Percentiles rank a stretch among this genome's conserved stretches.
These are phyloP conservation scores for Termitomyces sp. DNA, from an alignment of 768 basidiomycete genomes.

Conservation along the genomic window DNA sequence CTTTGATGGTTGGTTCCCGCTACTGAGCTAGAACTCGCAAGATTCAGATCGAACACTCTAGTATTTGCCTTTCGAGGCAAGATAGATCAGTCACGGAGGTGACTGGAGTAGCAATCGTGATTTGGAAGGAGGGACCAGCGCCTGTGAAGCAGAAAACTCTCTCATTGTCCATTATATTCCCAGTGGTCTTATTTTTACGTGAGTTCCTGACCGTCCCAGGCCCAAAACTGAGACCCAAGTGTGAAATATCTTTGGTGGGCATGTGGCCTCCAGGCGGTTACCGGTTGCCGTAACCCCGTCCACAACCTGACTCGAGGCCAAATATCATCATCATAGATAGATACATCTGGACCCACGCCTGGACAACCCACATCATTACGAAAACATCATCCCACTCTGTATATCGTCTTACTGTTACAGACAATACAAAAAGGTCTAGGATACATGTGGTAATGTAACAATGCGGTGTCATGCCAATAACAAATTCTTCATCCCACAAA, in stretches of 20 bases:
- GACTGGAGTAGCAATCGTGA: not conserved
- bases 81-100: not conserved
- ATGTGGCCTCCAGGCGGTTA: constrained; percentile 3
- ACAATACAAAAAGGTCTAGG: not conserved
- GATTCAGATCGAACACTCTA: not conserved
- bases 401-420: not conserved
- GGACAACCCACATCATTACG: not conserved
- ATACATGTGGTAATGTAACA: not conserved
- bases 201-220: not conserved
- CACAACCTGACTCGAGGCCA: constrained; percentile 1
- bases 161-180: not conserved
- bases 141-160: not conserved
- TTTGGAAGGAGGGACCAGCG: not conserved
- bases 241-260: not conserved
- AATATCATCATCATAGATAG: not conserved
- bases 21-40: not conserved
- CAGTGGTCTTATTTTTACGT: constrained; percentile 4
- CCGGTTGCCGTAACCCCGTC: constrained; percentile 2
- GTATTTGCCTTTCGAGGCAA: not conserved
- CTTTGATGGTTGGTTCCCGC: not conserved
- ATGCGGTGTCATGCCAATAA: not conserved
- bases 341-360: not conserved
- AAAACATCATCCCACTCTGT: not conserved
- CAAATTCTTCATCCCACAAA: constrained; percentile 19
- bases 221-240: not conserved